Conservation (phyloP, 139 green algal genomes). For the Klebsormidium nitens region DNA sequence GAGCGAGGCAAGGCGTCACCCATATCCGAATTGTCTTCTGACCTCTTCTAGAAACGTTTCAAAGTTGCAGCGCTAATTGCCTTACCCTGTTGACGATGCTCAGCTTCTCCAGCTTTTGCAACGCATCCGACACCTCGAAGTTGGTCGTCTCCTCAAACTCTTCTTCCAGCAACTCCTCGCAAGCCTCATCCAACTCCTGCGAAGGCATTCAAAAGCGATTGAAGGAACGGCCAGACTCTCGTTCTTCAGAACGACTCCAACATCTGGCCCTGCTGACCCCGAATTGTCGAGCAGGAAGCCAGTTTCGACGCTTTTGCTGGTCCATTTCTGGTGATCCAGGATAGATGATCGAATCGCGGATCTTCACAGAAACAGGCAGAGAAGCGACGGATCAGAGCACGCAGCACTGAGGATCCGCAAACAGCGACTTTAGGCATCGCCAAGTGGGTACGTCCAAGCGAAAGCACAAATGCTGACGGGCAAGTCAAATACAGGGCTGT, state of each 20-base stretch:
- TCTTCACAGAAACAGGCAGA: conserved; percentile 1
- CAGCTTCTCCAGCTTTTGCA: conserved; percentile 28
- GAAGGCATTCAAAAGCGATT: background rate
- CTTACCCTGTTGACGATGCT: conserved; percentile 28
- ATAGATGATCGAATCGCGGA: background rate
- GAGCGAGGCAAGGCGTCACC: too few relatives aligned
- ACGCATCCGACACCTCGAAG: conserved; percentile 35
- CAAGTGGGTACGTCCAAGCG: background rate
- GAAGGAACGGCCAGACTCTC: too few relatives aligned
- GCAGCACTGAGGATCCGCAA: background rate
- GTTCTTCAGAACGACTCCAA: too few relatives aligned
- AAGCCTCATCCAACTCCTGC: conserved; percentile 32
- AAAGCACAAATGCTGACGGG: background rate
- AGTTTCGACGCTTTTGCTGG: too few relatives aligned
- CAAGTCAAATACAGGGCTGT: background rate
- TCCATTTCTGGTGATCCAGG: background rate
- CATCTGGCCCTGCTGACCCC: too few relatives aligned
- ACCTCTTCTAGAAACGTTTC: too few relatives aligned
- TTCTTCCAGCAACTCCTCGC: conserved; percentile 23
- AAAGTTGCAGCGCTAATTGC: too few relatives aligned
- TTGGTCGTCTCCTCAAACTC: conserved; percentile 28
- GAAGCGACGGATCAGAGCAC: background rate
- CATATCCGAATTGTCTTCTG: too few relatives aligned
- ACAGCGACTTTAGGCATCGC: background rate
- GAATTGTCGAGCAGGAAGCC: too few relatives aligned